phyloP scores from a whole-genome alignment of 345 rosid genomes.

The Eucalyptus regnans region DNA sequence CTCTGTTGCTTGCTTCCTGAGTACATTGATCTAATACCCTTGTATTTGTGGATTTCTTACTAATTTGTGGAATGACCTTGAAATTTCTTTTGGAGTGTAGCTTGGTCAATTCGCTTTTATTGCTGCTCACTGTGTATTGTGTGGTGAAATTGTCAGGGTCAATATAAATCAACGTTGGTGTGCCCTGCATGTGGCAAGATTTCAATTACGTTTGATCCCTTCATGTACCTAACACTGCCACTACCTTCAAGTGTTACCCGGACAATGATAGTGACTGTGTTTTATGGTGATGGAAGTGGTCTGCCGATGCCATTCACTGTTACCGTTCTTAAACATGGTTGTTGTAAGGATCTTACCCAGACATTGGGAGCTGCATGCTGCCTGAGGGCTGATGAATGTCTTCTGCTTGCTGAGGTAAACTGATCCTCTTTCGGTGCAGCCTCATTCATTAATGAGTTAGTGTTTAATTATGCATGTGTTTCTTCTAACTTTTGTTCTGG shows the following conservation, averaged over 20 bases:
- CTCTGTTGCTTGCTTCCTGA: not conserved
- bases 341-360: conserved; percentile 57
- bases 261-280: conserved; percentile 74
- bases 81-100: not conserved
- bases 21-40: not conserved
- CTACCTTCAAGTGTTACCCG: conserved; percentile 74
- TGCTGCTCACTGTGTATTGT: not conserved
- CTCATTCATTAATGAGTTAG: not conserved
- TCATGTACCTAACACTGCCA: conserved; percentile 92
- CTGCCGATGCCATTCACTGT: conserved; percentile 77
- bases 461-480: not conserved
- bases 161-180: conserved; percentile 88
- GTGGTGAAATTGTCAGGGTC: conserved; percentile 52
- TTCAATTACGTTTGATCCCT: conserved; percentile 91
- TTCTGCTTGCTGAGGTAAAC: conserved; percentile 75
- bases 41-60: not conserved
- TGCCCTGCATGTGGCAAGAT: conserved; percentile 82
- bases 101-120: not conserved
- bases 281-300: conserved; percentile 61
- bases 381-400: conserved; percentile 64
- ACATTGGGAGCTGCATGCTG: conserved; percentile 70
- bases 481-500: not conserved
- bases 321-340: conserved; percentile 61
- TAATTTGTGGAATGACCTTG: not conserved
- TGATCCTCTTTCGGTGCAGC: not conserved